Evolutionary conservation across 2,329 filamentous ascomycete species (phyloP), one percentile per base, ranked within the genome.

Genomic region (Fusarium nelsonii): DNA sequence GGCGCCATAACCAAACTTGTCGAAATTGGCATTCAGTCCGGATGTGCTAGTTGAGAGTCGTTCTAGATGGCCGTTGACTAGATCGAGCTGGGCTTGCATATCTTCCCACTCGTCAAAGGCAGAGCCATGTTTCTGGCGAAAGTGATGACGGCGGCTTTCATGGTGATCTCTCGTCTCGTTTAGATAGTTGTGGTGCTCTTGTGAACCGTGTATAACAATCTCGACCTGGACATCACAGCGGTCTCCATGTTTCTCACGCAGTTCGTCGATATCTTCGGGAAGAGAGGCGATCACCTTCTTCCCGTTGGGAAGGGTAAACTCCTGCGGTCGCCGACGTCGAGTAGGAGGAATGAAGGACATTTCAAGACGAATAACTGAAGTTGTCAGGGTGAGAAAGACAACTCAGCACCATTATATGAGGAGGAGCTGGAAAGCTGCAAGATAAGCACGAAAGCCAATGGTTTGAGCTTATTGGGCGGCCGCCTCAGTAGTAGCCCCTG

Each of bases 1-100:
- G 30, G 87, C 87, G 49, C 82, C 83, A 73, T 89, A 91, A 2
- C 89, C 88, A 78, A 88, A 91, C 72, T 87, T 87, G 56, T 82
- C 83, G 74, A 90, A 90, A 73, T 86, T 90, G 34, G 87, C 86
- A 70, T 87, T 85, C 23, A 90, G 78, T 18, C 84, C 73, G n/a
- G 87, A 83, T 5, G 84, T 81, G 70, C 88, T 85, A 58, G 84
- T 83, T 4, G 81, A 84, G 52, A 90, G 77, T 64, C 82, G 80
- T 59, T 87, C 83, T 8, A 90, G 77, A 74, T 90, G 87, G 3
- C 73, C 68, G 12, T 80, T 81, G n/a, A 90, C 79, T 1, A 77
- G 77, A 59, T 86, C 83, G 12, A 90, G 78, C 66, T 89, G 84
- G 10, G 77, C 73, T 43, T 85, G 83, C 10, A 88, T 82, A 49